Evolutionary conservation across 495 filamentous ascomycete species (phyloP), one percentile per base, ranked within the genome.

Genomic region (Cercophora scortea): DNA sequence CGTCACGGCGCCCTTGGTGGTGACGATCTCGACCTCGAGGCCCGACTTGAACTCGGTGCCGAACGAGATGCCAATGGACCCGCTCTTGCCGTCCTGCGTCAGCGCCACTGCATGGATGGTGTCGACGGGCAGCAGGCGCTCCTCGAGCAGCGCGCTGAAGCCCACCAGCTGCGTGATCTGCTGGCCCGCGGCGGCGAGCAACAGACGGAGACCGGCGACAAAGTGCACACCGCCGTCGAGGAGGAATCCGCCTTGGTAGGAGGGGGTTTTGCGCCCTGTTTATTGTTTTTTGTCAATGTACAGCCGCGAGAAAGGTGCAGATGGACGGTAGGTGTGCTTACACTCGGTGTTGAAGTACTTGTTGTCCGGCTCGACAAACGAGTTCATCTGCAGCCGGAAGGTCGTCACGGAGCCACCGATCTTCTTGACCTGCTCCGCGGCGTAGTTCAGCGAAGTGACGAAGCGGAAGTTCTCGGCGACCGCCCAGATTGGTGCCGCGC

Each of bases 401-500:
- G 77, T 78, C 19, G 82, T 70, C 15, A 94, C 67, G 41, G 73
- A 69, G 4, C 89, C 90, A 1, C 87, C 87, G 25, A 90, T 57
- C 33, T 74, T 70, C 42, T 67, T 54, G 6, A 88, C 72, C 60
- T 81, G 71, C 52, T 78, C 64, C 8, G 74, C 73, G 0, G 74
- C 84, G 45, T 75, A 79, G 1, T 72, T 35, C 52, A 82, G 81
- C 46, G 75, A 71, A 8, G 74, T 74, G 47, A 82, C 57, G 66
- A 81, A 91, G 16, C 89, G 75, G 56, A 77, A 88, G 57, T 92
- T 90, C 74, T 92, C 89, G 0, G 83, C 89, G 0, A 92, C 83
- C 7, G 69, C 75, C 81, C 85, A 90, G 1, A 78, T 62, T 52
- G 78, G 77, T 52, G 42, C 57, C 0, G 8, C 50, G 1, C 34